These are phyloP conservation scores for Fusarium fracticaudum DNA, from an alignment of 2,329 filamentous ascomycete genomes.

Conservation along the genomic window DNA sequence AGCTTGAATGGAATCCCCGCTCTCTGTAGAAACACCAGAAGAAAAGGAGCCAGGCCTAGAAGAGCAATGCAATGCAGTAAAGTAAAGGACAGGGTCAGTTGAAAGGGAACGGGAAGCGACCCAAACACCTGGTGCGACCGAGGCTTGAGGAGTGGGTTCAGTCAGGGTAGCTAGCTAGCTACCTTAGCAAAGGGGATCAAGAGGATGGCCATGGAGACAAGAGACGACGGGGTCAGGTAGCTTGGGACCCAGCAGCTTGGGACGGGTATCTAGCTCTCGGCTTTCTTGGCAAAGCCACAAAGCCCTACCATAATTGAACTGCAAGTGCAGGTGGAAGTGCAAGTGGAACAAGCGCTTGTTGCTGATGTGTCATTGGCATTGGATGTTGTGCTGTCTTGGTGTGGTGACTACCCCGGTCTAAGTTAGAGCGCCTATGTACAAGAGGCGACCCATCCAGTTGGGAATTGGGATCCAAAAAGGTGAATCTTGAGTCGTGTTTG, in stretches of 20 bases:
- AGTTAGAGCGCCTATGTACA: constrained; percentile 20
- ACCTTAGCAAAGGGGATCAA: constrained; percentile 7
- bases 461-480: constrained; percentile 11
- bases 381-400: constrained; percentile 16
- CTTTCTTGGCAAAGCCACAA: constrained; percentile 34
- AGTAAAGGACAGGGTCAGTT: neutral
- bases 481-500: neutral
- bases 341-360: constrained; percentile 20
- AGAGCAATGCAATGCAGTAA: neutral
- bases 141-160: constrained; percentile 31
- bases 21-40: constrained; percentile 30
- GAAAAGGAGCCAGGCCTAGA: constrained; percentile 15
- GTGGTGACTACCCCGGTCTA: constrained; percentile 18
- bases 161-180: neutral
- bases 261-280: constrained; percentile 45
- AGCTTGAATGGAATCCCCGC: constrained; percentile 35
- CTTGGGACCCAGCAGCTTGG: constrained; percentile 43
- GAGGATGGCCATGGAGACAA: neutral
- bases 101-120: constrained; percentile 17
- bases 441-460: constrained; percentile 35
- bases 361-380: constrained; percentile 20
- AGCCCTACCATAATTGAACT: constrained; percentile 32
- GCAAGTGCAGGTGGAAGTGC: neutral
- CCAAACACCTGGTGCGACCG: constrained; percentile 33
- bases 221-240: neutral